Conservation (phyloP, 2,329 filamentous ascomycete species). For the Sporothrix protearum region DNA sequence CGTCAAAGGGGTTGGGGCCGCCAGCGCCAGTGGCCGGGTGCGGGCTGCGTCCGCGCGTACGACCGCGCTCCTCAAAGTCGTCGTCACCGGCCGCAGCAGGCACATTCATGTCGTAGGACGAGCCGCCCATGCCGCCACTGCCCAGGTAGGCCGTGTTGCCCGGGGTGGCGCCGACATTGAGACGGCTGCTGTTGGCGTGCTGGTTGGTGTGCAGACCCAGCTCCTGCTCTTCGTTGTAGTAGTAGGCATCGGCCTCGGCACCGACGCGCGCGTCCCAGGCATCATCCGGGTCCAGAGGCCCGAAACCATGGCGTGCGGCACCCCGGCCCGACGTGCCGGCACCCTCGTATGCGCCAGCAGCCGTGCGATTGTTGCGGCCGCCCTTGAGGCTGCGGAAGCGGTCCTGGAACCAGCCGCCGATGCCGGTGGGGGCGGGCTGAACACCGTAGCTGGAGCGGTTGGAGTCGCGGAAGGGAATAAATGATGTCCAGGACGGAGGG, state of each 20-base stretch:
- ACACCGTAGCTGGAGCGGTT: slow-evolving; percentile 47
- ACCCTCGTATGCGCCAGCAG: slow-evolving; percentile 68
- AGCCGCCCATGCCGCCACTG: slow-evolving; percentile 30
- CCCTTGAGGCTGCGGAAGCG: slow-evolving; percentile 61
- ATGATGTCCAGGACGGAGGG: slow-evolving; percentile 62
- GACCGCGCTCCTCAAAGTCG: slow-evolving; percentile 38
- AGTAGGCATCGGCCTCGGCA: slow-evolving; percentile 60
- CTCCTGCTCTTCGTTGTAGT: slow-evolving; percentile 70
- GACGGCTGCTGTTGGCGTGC: slow-evolving; percentile 30
- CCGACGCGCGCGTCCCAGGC: slow-evolving; percentile 82
- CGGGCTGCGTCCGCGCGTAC: slow-evolving; percentile 43
- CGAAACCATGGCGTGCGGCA: slow-evolving; percentile 41
- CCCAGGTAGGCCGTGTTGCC: slow-evolving; percentile 27
- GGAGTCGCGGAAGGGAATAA: slow-evolving; percentile 65
- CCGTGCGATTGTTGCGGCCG: slow-evolving; percentile 58
- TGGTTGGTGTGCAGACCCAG: slow-evolving; percentile 49
- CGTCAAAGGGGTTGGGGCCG: slow-evolving; percentile 64
- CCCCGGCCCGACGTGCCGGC: slow-evolving; percentile 41
- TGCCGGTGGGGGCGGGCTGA: slow-evolving; percentile 56
- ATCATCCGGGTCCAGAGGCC: slow-evolving; percentile 73
- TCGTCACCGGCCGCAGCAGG: slow-evolving; percentile 35
- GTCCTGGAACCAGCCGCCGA: slow-evolving; percentile 70
- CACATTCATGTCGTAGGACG: slow-evolving; percentile 50
- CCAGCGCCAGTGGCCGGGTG: slow-evolving; percentile 30
- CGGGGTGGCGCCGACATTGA: slow-evolving; percentile 1